Base-by-base conservation (phyloP, 1,284 basidiomycete genomes). In the Xanthoconium separans region DNA sequence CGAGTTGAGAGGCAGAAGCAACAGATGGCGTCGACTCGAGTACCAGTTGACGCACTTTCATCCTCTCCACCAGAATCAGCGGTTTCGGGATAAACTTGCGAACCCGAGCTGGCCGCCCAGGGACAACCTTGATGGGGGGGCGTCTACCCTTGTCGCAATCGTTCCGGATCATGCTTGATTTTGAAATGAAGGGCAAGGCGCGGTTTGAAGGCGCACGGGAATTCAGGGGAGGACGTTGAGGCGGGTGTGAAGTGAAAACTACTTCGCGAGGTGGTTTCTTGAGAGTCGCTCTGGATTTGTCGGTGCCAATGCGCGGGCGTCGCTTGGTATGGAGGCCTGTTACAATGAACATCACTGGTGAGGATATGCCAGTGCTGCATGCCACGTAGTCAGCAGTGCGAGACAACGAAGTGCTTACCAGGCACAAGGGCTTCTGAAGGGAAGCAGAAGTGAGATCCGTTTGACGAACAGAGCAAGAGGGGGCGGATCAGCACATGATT, bases 71-170 rank as follows among this genome's bases (percentile, higher is more conserved):
- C 29, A 64, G 51, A 40, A 64, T 51, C 43, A 64, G 30, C 4
- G 62, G 62, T 44, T 60, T 67, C 22, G 62, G 62, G 42, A 65
- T 61, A 36, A 64, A 64, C 43, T 39, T 65, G 51, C 55, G 58
- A 36, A 50, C 15, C 2, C 46, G 61, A 31, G 47, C 6, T 2
- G 58, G 33, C 22, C 48, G 44, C 2, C 51, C 73, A 9, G 42
- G 34, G 1, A 50, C 18, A 10, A 42, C 16, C 27, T 40, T 63
- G 30, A 42, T 36, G 18, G 39, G 44, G 16, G 20, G 34, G 29
- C 9, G 33, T 27, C 39, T 42, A 24, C 16, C 34, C 22, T 42
- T 39, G 13, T 44, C 44, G 18, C 27, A n/a, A 30, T 50, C 37
- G 18, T 52, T 60, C n/a, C 34, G 51, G 31, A 34, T 18, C 57